Evolutionary conservation across 2,329 filamentous ascomycete species (phyloP).

Genomic region (Fusarium albidum): DNA sequence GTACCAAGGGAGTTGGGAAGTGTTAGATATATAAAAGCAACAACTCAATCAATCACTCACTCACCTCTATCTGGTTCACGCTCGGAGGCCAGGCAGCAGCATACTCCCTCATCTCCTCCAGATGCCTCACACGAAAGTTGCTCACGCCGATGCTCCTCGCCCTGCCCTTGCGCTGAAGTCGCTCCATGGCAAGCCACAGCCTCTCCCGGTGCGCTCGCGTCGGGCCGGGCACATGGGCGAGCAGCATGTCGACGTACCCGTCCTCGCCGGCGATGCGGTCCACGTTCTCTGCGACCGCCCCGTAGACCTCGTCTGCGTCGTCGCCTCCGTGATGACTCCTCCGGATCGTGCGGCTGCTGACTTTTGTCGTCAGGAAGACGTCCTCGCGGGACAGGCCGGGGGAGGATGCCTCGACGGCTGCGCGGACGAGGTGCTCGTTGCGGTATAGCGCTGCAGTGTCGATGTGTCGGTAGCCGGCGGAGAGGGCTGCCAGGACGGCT

Average conservation of each 20-base stretch:
- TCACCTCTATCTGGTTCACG: constrained; percentile 77
- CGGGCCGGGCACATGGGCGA: constrained; percentile 71
- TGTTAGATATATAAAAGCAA: neutral
- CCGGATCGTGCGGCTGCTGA: constrained; percentile 55
- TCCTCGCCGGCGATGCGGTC: constrained; percentile 63
- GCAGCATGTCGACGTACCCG: constrained; percentile 75
- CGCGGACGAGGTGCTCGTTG: constrained; percentile 73
- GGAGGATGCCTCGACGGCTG: constrained; percentile 66
- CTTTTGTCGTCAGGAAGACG: constrained; percentile 77
- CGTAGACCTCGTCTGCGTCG: constrained; percentile 66
- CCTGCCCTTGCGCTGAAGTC: constrained; percentile 64
- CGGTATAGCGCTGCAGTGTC: constrained; percentile 71
- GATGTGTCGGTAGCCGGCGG: constrained; percentile 68
- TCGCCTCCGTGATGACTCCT: neutral
- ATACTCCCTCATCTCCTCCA: constrained; percentile 73
- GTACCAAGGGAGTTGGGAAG: too few relatives aligned
- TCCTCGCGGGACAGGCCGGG: constrained; percentile 64
- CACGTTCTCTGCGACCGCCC: constrained; percentile 67
- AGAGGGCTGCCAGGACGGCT: constrained; percentile 66
- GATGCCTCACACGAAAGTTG: constrained; percentile 73
- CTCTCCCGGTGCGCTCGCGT: constrained; percentile 64
- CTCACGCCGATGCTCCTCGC: constrained; percentile 75
- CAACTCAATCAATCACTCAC: constrained; percentile 37
- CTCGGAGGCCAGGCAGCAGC: constrained; percentile 74
- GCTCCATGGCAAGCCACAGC: constrained; percentile 74